These are phyloP conservation scores for Aspergillus arachidicola DNA, from an alignment of 2,329 filamentous ascomycete genomes.

Conservation along the genomic window DNA sequence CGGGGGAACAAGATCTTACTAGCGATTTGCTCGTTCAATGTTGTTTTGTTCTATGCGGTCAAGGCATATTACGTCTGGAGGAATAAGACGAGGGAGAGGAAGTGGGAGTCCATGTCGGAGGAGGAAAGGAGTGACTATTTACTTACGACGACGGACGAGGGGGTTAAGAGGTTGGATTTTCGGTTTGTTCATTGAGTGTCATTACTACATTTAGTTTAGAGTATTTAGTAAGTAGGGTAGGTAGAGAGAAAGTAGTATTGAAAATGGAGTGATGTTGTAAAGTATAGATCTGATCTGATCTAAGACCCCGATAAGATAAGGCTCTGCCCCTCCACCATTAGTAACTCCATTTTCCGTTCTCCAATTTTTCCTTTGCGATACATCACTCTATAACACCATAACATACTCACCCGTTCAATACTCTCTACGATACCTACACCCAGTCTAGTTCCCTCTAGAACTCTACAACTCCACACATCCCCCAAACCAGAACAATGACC, in stretches of 20 bases:
- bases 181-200: conserved; percentile 17
- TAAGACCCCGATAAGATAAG: not conserved
- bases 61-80: conserved; percentile 33
- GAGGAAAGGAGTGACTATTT: conserved; percentile 45
- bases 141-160: conserved; percentile 44
- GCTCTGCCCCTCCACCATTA: not conserved
- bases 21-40: conserved; percentile 49
- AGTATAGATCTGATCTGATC: not conserved
- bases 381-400: not conserved
- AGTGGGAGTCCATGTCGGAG: conserved; percentile 31
- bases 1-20: conserved; percentile 56
- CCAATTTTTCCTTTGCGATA: not conserved
- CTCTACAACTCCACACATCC: no score
- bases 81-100: conserved; percentile 43
- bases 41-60: conserved; percentile 49
- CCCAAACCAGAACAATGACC: not conserved
- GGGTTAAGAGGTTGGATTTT: conserved; percentile 41
- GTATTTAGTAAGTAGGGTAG: no score
- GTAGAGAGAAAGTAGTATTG: no score
- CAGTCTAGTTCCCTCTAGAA: not conserved
- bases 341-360: not conserved
- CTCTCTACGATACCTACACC: not conserved
- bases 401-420: not conserved
- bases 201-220: no score
- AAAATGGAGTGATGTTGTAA: not conserved